Evolutionary conservation across 1,139 yeast genomes (phyloP).

Genomic region (Magnusiomyces suaveolens): DNA sequence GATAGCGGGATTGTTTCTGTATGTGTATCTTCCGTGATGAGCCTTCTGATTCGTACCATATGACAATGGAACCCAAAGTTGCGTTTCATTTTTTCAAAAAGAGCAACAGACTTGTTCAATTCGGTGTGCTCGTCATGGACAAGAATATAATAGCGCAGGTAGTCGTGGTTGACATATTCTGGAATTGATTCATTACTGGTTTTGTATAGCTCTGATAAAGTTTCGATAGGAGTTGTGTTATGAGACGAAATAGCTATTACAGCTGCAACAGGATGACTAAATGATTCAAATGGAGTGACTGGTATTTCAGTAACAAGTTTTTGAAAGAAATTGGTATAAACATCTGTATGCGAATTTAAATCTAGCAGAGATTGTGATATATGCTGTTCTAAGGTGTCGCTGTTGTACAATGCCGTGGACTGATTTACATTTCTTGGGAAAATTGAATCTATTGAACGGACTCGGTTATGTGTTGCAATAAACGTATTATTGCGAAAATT

Average conservation of each 20-base stretch:
- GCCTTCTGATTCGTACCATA: constrained; percentile 25
- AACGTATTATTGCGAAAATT: not conserved
- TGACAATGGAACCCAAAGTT: constrained; percentile 33
- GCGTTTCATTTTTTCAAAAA: constrained; percentile 31
- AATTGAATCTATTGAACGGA: constrained; percentile 2
- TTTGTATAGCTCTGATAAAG: constrained; percentile 33
- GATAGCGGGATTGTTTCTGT: constrained; percentile 5
- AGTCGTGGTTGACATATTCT: constrained; percentile 31
- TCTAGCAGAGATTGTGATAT: constrained; percentile 25
- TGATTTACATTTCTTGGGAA: constrained; percentile 2
- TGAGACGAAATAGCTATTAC: constrained; percentile 51
- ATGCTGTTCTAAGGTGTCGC: not conserved
- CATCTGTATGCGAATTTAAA: constrained; percentile 25
- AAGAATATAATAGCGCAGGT: constrained; percentile 32
- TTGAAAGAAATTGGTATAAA: constrained; percentile 54
- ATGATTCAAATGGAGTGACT: constrained; percentile 74
- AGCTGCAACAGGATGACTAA: constrained; percentile 82
- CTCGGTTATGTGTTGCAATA: not conserved
- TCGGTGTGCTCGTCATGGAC: constrained; percentile 33
- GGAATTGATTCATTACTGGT: constrained; percentile 29
- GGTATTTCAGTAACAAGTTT: constrained; percentile 52
- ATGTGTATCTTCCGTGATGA: constrained; percentile 5
- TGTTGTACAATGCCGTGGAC: not conserved
- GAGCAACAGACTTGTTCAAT: constrained; percentile 25
- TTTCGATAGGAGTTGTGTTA: constrained; percentile 41